phyloP scores from a whole-genome alignment of 371 early-diverging fungal species.

The Mortierella sp. region DNA sequence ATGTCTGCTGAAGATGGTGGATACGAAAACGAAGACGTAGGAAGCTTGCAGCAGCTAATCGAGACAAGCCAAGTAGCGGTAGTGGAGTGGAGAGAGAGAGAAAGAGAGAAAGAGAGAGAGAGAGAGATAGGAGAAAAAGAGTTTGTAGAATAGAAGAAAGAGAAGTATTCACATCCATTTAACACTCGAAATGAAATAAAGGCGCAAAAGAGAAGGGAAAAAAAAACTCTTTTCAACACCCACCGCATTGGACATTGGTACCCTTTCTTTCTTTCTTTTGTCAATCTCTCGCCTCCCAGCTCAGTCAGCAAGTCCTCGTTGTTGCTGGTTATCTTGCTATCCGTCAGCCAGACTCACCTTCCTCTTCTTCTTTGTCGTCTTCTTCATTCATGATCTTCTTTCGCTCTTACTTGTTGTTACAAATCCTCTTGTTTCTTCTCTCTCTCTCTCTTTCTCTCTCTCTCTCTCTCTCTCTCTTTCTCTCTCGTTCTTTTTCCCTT shows the following conservation, averaged over 20 bases:
- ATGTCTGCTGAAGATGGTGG: not conserved
- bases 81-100: not conserved
- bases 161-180: not conserved
- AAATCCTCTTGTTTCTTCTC: not conserved
- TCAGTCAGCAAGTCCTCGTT: too few species aligned
- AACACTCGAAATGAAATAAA: not conserved
- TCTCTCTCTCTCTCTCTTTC: not conserved
- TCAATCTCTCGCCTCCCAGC: too few species aligned
- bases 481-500: not conserved
- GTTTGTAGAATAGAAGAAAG: not conserved
- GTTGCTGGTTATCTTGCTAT: too few species aligned
- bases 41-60: not conserved
- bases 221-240: too few species aligned
- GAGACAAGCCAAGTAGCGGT: not conserved
- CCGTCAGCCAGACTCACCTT: too few species aligned
- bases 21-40: not conserved
- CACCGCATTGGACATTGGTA: too few species aligned
- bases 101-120: not conserved
- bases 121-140: not conserved
- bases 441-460: not conserved
- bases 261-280: too few species aligned
- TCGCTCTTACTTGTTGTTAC: not conserved
- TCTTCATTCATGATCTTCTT: not conserved
- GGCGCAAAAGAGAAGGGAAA: not conserved
- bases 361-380: not conserved